These are phyloP conservation scores for Colletotrichum australisinense DNA, from an alignment of 2,329 filamentous ascomycete species.

Conservation along the genomic window DNA sequence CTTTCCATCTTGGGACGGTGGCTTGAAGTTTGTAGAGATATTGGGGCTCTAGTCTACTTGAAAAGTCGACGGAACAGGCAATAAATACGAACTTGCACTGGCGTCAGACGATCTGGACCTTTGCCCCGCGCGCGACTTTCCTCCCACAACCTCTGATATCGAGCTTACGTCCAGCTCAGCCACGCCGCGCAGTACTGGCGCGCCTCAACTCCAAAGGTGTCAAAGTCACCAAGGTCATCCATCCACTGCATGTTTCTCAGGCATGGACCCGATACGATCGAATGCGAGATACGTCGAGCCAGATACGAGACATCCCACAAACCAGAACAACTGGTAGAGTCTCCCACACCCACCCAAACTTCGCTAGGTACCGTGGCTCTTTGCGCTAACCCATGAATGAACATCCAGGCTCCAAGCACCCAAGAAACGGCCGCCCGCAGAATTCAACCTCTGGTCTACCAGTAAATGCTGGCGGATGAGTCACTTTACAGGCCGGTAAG, in stretches of 20 bases:
- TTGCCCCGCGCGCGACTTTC: neutral
- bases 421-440: constrained; percentile 31
- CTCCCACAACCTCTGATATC: neutral
- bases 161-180: neutral
- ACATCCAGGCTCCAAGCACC: constrained; percentile 32
- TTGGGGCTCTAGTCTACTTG: neutral
- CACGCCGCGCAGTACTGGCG: constrained; percentile 10
- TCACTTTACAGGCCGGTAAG: constrained; percentile 45
- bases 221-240: constrained; percentile 39
- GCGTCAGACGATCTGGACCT: constrained; percentile 1
- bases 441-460: constrained; percentile 37
- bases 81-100: neutral
- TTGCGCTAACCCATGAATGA: constrained; percentile 37
- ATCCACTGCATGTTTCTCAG: constrained; percentile 34
- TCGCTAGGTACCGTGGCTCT: constrained; percentile 30
- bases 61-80: constrained; percentile 16
- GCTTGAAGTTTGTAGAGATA: neutral
- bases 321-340: constrained; percentile 40
- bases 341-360: constrained; percentile 38
- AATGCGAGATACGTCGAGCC: constrained; percentile 36
- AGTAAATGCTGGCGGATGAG: constrained; percentile 34
- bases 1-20: neutral
- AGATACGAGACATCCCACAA: constrained; percentile 37
- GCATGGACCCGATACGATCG: constrained; percentile 38
- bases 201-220: constrained; percentile 33